These are phyloP conservation scores for Kwoniella europaea DNA, from an alignment of 768 basidiomycete species.

Conservation along the genomic window DNA sequence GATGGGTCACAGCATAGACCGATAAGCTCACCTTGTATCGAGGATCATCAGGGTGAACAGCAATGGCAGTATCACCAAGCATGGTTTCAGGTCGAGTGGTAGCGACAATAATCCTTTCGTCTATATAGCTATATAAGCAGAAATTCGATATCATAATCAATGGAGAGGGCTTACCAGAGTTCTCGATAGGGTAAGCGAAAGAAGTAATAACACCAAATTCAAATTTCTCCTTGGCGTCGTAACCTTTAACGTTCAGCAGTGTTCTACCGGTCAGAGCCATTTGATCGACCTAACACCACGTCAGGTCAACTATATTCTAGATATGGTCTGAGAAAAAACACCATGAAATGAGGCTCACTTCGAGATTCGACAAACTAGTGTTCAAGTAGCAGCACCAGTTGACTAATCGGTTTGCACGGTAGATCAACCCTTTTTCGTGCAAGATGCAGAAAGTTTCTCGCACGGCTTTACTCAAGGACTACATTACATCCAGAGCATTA, in stretches of 20 bases:
- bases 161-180: constrained; percentile 66
- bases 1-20: not conserved
- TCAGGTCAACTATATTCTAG: constrained; percentile 4
- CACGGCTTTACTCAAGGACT: constrained; percentile 83
- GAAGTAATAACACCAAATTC: constrained; percentile 96
- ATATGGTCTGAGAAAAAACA: not conserved
- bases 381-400: constrained; percentile 98
- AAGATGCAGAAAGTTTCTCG: constrained; percentile 87
- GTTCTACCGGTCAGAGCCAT: constrained; percentile 85
- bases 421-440: constrained; percentile 88
- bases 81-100: constrained; percentile 99
- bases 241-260: constrained; percentile 86
- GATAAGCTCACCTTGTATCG: constrained; percentile 71
- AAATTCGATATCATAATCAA: not conserved
- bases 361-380: constrained; percentile 96
- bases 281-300: constrained; percentile 75
- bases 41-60: constrained; percentile 89
- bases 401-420: constrained; percentile 93
- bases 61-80: constrained; percentile 96
- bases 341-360: constrained; percentile 62
- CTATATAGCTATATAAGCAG: constrained; percentile 58
- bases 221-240: constrained; percentile 91
- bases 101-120: constrained; percentile 88
- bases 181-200: constrained; percentile 92
- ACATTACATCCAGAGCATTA: not conserved